Evolutionary conservation across 345 rosid genomes (phyloP).

Genomic region (Populus euphratica): DNA sequence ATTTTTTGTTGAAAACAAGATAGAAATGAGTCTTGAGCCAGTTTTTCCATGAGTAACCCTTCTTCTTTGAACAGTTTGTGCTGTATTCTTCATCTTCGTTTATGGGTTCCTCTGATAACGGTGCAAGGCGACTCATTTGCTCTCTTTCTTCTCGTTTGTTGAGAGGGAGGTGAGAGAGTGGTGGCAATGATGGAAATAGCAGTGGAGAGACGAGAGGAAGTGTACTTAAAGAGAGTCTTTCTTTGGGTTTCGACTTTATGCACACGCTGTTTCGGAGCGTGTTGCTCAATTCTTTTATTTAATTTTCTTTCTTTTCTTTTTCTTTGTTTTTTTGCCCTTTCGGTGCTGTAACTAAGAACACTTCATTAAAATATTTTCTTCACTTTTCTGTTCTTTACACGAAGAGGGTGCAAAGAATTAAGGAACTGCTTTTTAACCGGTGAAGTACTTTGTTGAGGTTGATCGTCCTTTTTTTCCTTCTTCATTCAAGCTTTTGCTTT

Average conservation of each 20-base stretch:
- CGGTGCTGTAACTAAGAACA: background rate
- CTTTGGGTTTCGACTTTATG: slow-evolving; percentile 11
- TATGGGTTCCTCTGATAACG: slow-evolving; percentile 71
- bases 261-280: slow-evolving; percentile 37
- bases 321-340: background rate
- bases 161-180: background rate
- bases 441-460: too few relatives aligned
- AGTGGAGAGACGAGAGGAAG: slow-evolving; percentile 7
- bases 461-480: too few relatives aligned
- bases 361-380: background rate
- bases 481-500: too few relatives aligned
- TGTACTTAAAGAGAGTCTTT: slow-evolving; percentile 16
- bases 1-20: slow-evolving; percentile 44
- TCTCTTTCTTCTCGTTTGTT: background rate
- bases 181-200: background rate
- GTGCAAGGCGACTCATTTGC: slow-evolving; percentile 67
- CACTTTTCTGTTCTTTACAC: too few relatives aligned
- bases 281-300: background rate
- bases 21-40: slow-evolving; percentile 69
- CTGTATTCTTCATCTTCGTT: slow-evolving; percentile 39
- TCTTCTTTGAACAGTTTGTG: slow-evolving; percentile 37
- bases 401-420: too few relatives aligned
- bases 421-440: too few relatives aligned
- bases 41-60: slow-evolving; percentile 51
- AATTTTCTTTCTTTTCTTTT: background rate